Evolutionary conservation across 768 basidiomycete genomes (phyloP).

Genomic region (Phlegmacium glaucopus): DNA sequence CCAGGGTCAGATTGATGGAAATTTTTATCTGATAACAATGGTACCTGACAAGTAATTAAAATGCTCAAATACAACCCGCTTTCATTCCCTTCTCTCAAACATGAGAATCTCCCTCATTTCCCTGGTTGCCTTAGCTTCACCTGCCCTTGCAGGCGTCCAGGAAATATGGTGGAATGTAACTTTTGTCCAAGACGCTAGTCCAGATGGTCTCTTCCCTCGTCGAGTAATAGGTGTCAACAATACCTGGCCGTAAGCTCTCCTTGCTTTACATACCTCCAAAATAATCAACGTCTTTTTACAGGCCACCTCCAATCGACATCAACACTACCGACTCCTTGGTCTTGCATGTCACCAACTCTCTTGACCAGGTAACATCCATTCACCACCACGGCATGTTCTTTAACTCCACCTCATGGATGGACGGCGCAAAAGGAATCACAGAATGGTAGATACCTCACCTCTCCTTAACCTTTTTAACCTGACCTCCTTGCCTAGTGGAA

Average conservation of each 20-base stretch:
- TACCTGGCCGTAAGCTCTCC: slow-evolving; percentile 81
- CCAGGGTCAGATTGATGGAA: no score
- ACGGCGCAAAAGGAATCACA: slow-evolving; percentile 78
- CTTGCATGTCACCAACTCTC: slow-evolving; percentile 72
- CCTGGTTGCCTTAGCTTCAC: slow-evolving; percentile 30
- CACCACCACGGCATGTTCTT: slow-evolving; percentile 98
- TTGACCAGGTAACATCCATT: slow-evolving; percentile 64
- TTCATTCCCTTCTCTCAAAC: slow-evolving; percentile 3
- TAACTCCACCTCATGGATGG: slow-evolving; percentile 83
- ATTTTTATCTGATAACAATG: slow-evolving; percentile 3
- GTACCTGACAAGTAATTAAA: no score
- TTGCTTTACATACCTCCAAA: neutral
- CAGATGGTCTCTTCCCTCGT: slow-evolving; percentile 77
- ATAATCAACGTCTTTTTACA: slow-evolving; percentile 22
- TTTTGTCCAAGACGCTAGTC: slow-evolving; percentile 74
- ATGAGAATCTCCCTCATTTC: slow-evolving; percentile 21
- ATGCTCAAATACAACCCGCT: no score
- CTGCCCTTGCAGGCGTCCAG: slow-evolving; percentile 58
- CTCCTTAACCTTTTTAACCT: neutral
- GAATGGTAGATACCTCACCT: slow-evolving; percentile 61
- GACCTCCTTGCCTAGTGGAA: slow-evolving; percentile 48
- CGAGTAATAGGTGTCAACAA: slow-evolving; percentile 86
- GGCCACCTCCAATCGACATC: slow-evolving; percentile 80
- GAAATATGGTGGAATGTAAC: slow-evolving; percentile 92
- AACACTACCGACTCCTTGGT: slow-evolving; percentile 67